Base-by-base conservation (phyloP, 2,329 filamentous ascomycete species). In the Aschersonia sp. region DNA sequence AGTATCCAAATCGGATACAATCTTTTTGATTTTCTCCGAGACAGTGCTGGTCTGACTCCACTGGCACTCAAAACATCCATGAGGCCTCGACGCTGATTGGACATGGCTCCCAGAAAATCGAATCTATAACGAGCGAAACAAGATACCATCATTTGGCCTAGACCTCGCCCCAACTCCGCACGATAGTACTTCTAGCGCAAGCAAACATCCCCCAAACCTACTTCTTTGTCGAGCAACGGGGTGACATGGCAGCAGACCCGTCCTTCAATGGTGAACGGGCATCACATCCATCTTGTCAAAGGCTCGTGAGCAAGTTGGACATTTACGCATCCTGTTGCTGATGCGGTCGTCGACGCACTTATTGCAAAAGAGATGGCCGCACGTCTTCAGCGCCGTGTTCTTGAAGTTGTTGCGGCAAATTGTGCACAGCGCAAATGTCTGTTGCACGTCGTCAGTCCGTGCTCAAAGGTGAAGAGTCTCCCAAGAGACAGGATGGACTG, bases 371-470 rank as follows among this genome's bases (percentile, higher is more conserved):
- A 94, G 78, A 64, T 98, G 92, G 2, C 92, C 92, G 63, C 92
- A 98, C 1, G 86, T 88, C 68, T 92, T 94, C 63, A 98, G 76
- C 8, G 83, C 84, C 1, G 89, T 94, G 60, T 97, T 87, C 66
- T 97, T 97, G 70, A 96, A 89, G 55, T 90, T 87, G 58, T 80
- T 83, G 56, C 87, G 86, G 69, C 94, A 98, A 46, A 97, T 86
- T 9, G 87, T 87, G 69, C 92, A 98, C 46, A 94, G 79, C 37
- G 60, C 60, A 53, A 62, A 67, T 1, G 62, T 64, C 63, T 68
- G 46, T 7, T 7, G 5, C 40, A 6, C 11, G n/a, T 29, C 33
- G 46, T 47, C 29, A 51, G 42, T 37, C 12, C 56, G 63, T 56
- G 64, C 55, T n/a, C 14, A 42, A 12, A 42, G n/a, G 14, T 9